phyloP scores from a whole-genome alignment of 2,329 filamentous ascomycete genomes.

The Davidsoniella virescens region DNA sequence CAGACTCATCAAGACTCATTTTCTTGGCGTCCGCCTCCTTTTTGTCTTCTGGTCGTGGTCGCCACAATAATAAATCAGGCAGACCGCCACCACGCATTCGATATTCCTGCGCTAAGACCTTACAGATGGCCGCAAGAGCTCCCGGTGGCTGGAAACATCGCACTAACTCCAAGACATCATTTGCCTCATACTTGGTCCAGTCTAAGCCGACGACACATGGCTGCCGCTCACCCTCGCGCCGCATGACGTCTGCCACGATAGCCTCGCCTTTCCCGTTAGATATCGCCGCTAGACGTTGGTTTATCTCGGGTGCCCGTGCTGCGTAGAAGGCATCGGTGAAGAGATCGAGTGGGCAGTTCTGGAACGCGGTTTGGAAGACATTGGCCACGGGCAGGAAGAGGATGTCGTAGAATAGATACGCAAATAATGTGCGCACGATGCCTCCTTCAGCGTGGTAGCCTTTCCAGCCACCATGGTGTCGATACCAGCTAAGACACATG shows the following conservation, averaged over 20 bases:
- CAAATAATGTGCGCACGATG: conserved; percentile 79
- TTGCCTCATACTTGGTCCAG: conserved; percentile 62
- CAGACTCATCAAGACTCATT: neutral
- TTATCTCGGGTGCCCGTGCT: conserved; percentile 74
- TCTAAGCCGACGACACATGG: conserved; percentile 85
- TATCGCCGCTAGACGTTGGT: conserved; percentile 70
- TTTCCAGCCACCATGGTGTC: conserved; percentile 62
- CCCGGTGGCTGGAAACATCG: conserved; percentile 56
- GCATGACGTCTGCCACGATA: conserved; percentile 54
- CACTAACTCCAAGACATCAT: conserved; percentile 66
- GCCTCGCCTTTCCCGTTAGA: conserved; percentile 59
- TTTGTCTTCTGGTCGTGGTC: conserved; percentile 16
- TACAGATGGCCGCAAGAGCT: conserved; percentile 70
- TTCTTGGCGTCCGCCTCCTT: conserved; percentile 16
- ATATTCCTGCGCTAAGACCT: conserved; percentile 93
- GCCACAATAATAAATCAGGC: conserved; percentile 87
- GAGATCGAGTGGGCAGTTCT: conserved; percentile 83
- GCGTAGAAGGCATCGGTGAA: conserved; percentile 88
- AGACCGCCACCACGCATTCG: conserved; percentile 67
- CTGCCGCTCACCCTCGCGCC: conserved; percentile 47
- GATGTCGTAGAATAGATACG: conserved; percentile 83
- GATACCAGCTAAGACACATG: conserved; percentile 85
- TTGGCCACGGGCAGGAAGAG: conserved; percentile 88
- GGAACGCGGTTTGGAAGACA: conserved; percentile 90
- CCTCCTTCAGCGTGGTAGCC: conserved; percentile 89